Evolutionary conservation across 2,329 filamentous ascomycete genomes (phyloP).

Genomic region (Cladosporium sp.): DNA sequence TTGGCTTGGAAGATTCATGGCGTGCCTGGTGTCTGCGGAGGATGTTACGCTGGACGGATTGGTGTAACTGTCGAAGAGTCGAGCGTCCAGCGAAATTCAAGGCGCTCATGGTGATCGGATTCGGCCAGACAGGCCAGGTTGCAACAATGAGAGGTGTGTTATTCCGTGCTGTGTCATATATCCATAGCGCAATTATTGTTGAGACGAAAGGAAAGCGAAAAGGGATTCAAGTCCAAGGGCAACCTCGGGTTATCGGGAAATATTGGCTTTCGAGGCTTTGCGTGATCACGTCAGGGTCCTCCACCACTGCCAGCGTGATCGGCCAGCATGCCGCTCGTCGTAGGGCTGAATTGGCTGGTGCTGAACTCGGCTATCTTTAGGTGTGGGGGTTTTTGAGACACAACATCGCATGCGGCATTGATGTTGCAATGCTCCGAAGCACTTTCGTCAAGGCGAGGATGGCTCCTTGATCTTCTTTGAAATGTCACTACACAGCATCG

Average conservation of each 20-base stretch:
- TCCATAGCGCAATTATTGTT: constrained; percentile 13
- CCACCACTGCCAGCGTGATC: too few relatives aligned
- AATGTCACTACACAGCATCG: too few relatives aligned
- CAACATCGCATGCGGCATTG: too few relatives aligned
- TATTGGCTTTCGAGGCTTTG: constrained; percentile 1
- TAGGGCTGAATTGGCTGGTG: not conserved
- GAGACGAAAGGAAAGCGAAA: not conserved
- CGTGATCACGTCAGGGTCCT: constrained; percentile 11
- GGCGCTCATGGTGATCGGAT: constrained; percentile 22
- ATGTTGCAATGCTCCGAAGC: too few relatives aligned
- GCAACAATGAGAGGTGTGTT: not conserved
- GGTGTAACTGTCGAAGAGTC: constrained; percentile 28
- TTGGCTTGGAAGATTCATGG: constrained; percentile 20
- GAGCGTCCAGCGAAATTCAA: constrained; percentile 25
- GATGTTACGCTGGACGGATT: constrained; percentile 30
- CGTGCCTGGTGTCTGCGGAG: constrained; percentile 23
- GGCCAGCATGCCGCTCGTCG: not conserved
- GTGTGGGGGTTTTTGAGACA: too few relatives aligned
- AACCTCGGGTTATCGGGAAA: constrained; percentile 8
- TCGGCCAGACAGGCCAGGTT: not conserved
- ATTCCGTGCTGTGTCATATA: not conserved
- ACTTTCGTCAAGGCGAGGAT: too few relatives aligned
- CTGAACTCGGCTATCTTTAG: too few relatives aligned
- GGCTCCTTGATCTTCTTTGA: too few relatives aligned
- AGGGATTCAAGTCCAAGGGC: constrained; percentile 1